Percentiles rank a stretch among this genome's conserved stretches.
Evolutionary conservation across 352 stramenopile genomes (phyloP).

Genomic region (Phytophthora fragariaefolia): DNA sequence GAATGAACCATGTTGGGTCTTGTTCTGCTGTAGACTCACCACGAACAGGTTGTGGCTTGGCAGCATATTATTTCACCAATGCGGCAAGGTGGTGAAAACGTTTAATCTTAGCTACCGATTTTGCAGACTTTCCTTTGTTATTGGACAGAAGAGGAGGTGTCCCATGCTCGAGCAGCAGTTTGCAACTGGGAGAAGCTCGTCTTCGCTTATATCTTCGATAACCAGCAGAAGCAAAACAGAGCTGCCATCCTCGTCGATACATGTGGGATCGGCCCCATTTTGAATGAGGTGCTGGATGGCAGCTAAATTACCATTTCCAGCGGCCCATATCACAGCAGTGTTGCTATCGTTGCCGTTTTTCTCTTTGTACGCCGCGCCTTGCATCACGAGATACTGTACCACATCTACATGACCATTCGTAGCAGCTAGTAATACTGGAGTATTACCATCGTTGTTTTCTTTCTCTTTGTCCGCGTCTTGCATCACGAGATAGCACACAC

Average conservation of each 20-base stretch:
- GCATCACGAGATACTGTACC: slow-evolving; percentile 19
- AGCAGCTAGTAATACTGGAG: slow-evolving; percentile 16
- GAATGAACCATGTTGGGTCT: slow-evolving; percentile 17
- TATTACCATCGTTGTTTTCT: slow-evolving; percentile 11
- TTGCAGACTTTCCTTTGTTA: too few species aligned
- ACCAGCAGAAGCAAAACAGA: slow-evolving; percentile 8
- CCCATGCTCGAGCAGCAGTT: slow-evolving; percentile 22
- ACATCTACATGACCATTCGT: background rate
- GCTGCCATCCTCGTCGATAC: slow-evolving; percentile 6
- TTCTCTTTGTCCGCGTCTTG: slow-evolving; percentile 17
- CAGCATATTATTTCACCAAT: too few species aligned
- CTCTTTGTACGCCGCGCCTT: slow-evolving; percentile 11
- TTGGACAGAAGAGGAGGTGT: background rate
- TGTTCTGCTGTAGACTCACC: background rate
- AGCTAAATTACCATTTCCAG: slow-evolving; percentile 7
- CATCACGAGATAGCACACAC: slow-evolving; percentile 4
- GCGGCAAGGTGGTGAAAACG: too few species aligned
- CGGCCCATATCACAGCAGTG: slow-evolving; percentile 13
- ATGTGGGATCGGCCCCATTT: slow-evolving; percentile 7
- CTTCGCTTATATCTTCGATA: slow-evolving; percentile 7
- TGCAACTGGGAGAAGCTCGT: slow-evolving; percentile 18
- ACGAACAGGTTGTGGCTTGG: background rate
- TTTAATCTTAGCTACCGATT: too few species aligned
- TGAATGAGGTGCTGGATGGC: slow-evolving; percentile 21
- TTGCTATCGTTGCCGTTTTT: background rate